phyloP scores from a whole-genome alignment of 352 stramenopile species.

The Thalassiosira ordinaria region DNA sequence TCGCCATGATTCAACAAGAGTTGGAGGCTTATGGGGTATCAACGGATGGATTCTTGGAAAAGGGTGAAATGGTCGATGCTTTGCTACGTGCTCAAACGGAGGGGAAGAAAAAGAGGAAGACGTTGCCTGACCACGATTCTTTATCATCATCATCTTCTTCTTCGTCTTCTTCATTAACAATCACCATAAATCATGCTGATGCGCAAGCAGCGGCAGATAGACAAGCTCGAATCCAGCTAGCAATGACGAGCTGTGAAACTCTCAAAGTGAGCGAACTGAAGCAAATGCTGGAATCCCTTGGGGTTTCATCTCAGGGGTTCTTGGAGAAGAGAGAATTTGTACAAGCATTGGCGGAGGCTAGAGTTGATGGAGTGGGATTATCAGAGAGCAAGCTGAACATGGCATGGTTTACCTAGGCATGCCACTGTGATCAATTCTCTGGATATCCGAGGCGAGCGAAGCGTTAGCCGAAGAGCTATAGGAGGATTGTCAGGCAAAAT shows the following conservation, averaged over 20 bases:
- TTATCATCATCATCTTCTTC: neutral
- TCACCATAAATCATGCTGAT: neutral
- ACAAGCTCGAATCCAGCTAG: conserved; percentile 57
- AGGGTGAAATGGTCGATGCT: conserved; percentile 66
- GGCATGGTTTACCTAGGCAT: no score
- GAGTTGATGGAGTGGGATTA: conserved; percentile 76
- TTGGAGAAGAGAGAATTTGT: conserved; percentile 85
- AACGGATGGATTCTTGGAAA: conserved; percentile 64
- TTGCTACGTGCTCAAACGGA: conserved; percentile 49
- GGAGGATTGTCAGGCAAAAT: no score
- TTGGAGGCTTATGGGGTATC: conserved; percentile 49
- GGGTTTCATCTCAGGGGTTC: conserved; percentile 69
- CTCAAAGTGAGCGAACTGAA: conserved; percentile 77
- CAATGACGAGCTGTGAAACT: conserved; percentile 70
- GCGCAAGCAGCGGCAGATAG: conserved; percentile 15
- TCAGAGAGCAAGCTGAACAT: no score
- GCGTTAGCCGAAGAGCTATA: no score
- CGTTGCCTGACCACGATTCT: neutral
- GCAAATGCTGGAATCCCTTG: conserved; percentile 72
- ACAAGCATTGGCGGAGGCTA: conserved; percentile 69
- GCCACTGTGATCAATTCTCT: no score
- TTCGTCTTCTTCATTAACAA: neutral
- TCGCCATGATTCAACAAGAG: conserved; percentile 56
- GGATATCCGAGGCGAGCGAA: no score
- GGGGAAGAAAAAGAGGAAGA: conserved; percentile 12